A percentile compares a stretch with the other conserved stretches of the same genome.
These are phyloP conservation scores for Paraphaeosphaeria sporulosa DNA, from an alignment of 2,329 filamentous ascomycete species.

Conservation along the genomic window DNA sequence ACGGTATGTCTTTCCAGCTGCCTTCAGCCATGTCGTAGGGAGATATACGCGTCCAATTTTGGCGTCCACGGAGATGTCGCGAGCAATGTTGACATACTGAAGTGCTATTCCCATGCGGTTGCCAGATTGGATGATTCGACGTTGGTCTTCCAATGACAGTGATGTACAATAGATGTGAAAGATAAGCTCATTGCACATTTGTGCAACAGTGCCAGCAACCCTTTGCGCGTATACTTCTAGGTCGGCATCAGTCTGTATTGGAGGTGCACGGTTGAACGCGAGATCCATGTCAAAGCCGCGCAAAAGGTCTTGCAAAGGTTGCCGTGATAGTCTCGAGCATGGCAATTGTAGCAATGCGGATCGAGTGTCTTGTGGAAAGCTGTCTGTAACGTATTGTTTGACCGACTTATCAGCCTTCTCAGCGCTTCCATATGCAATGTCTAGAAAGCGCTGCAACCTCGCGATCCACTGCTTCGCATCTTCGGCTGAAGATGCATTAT, in stretches of 20 bases:
- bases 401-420: constrained; percentile 19
- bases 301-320: constrained; percentile 70
- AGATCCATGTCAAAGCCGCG: constrained; percentile 75
- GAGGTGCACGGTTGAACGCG: constrained; percentile 56
- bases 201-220: constrained; percentile 76
- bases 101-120: constrained; percentile 74
- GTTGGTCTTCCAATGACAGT: constrained; percentile 39
- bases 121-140: constrained; percentile 63
- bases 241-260: constrained; percentile 66
- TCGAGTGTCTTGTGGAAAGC: constrained; percentile 62
- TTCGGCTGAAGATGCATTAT: constrained; percentile 63
- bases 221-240: constrained; percentile 70
- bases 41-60: constrained; percentile 72
- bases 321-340: constrained; percentile 60
- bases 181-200: constrained; percentile 72
- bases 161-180: constrained; percentile 62
- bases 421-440: constrained; percentile 57
- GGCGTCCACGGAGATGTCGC: constrained; percentile 75
- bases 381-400: constrained; percentile 50
- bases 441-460: constrained; percentile 65
- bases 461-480: constrained; percentile 67
- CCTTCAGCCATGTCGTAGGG: constrained; percentile 69
- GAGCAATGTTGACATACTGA: constrained; percentile 80
- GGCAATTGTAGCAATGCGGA: constrained; percentile 69
- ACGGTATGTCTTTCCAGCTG: constrained; percentile 62